Base-by-base conservation (phyloP, 2,329 filamentous ascomycete species). In the Talaromyces amestolkiae region DNA sequence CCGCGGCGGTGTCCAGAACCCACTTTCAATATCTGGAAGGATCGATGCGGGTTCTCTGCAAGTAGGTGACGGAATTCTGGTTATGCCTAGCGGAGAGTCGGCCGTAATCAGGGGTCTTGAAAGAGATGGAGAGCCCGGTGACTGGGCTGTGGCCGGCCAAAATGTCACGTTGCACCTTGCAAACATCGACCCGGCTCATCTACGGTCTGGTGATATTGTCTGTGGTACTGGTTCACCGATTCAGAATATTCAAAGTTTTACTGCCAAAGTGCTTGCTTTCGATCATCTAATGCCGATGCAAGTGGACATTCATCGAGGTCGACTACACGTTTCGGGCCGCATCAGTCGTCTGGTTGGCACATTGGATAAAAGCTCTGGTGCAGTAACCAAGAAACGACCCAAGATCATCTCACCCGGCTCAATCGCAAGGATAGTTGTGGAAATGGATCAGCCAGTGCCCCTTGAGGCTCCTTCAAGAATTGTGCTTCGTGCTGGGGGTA, bases 91-190 rank as follows among this genome's bases (percentile, higher is more conserved):
- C 63, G 89, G 88, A 27, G 91, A 97, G 74, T 89, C 86, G 43
- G 93, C 92, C 1, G 88, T 87, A 60, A 85, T 98, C 76, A 96
- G 94, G 75, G 89, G 87, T 3, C 83, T 99, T 58, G 89, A 95
- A 75, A 85, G 93, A 10, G 90, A 94, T 74, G 85, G 87, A 24
- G 86, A 91, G 60, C 80, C 86, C 0, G 86, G 85, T 13, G 93
- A 97, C 66, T 99, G 93, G 92, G 92, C 91, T 0, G 93, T 97
- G 15, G 93, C 94, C 0, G 94, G 94, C 1, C 92, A 98, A 73
- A 96, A 95, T 66, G 87, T 91, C 17, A 89, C 89, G 0, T 81
- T 99, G n/a, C 90, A 96, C 70, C 84, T 99, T 58, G 84, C 87
- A 9, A 90, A 94, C 69, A 92, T 97, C 73, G 94, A 98, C 71